Base-by-base conservation (phyloP, 768 basidiomycete species). In the Lactarius trivialis region DNA sequence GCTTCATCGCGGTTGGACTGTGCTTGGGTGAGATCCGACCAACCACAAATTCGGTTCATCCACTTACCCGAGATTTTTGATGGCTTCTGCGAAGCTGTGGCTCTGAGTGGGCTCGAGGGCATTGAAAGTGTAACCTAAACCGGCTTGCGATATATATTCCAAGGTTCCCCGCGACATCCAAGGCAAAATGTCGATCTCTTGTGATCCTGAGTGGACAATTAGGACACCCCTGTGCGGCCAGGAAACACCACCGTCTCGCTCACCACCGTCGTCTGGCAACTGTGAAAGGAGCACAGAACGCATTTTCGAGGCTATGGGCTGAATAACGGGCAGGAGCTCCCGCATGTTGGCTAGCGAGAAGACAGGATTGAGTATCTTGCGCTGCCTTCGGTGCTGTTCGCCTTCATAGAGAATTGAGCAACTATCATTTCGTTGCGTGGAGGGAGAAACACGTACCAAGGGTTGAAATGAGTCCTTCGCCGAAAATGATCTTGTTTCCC, bases 391-490 rank as follows among this genome's bases (percentile, higher is more conserved):
- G 51, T 71, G 70, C 32, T 71, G 69, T 17, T 71, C 68, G 1
- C 70, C 71, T 72, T 50, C 17, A n/a, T 19, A 2, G n/a, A 6
- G 5, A 9, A 11, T 17, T 51, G 21, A 21, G 24, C 30, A 45
- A 45, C 32, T 24, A 0, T 3, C 15, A 12, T 26, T 21, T n/a
- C 11, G 4, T 4, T 2, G 26, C 24, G 2, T 54, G 48, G 1
- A 19, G 61, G 28, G 39, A 49, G 30, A 8, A 30, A 9, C 32
- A 36, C 65, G 26, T 26, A 75, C 75, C 76, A 4, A 75, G 70
- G 28, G 77, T 77, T 0, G 73, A 72, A 21, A 75, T 69, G 3
- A 78, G 70, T 36, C 76, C 74, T 15, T 69, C 65, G 19, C 77
- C 77, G 36, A 78, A 78, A 51, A 75, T 72, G 12, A 75, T 39